A percentile compares a stretch with the other conserved stretches of the same genome.
Conservation (phyloP, 2,329 filamentous ascomycete species). For the Penicillium sp. region DNA sequence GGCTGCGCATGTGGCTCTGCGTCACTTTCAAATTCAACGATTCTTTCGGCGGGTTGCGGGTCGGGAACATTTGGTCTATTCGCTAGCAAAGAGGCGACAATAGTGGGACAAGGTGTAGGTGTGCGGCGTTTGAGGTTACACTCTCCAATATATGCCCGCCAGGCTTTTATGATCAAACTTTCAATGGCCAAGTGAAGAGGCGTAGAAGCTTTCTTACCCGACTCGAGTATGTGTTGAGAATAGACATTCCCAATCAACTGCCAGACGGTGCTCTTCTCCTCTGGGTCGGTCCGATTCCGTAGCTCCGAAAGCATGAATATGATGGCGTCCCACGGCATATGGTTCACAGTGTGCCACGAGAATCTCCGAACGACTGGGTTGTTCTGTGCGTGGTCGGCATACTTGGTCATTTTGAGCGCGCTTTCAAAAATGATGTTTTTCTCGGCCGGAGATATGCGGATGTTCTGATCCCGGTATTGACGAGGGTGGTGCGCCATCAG, state of each 20-base stretch:
- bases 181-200: conserved; percentile 28
- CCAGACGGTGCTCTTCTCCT: conserved; percentile 47
- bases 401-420: conserved; percentile 36
- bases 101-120: conserved; percentile 22
- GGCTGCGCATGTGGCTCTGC: conserved; percentile 1
- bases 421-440: conserved; percentile 33
- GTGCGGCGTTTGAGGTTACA: conserved; percentile 17
- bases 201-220: conserved; percentile 14
- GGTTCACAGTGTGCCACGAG: conserved; percentile 48
- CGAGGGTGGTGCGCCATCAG: conserved; percentile 50
- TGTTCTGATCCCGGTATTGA: conserved; percentile 27
- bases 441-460: conserved; percentile 19
- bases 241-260: conserved; percentile 47
- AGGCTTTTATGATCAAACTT: conserved; percentile 29
- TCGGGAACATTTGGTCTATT: conserved; percentile 1
- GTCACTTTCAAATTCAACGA: background rate
- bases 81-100: conserved; percentile 16
- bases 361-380: conserved; percentile 44
- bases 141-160: conserved; percentile 26
- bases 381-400: conserved; percentile 26
- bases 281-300: conserved; percentile 36
- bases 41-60: background rate
- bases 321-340: conserved; percentile 56
- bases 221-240: conserved; percentile 37
- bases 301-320: conserved; percentile 53